phyloP scores from a whole-genome alignment of 1,284 basidiomycete species.

The Flammula alnicola region DNA sequence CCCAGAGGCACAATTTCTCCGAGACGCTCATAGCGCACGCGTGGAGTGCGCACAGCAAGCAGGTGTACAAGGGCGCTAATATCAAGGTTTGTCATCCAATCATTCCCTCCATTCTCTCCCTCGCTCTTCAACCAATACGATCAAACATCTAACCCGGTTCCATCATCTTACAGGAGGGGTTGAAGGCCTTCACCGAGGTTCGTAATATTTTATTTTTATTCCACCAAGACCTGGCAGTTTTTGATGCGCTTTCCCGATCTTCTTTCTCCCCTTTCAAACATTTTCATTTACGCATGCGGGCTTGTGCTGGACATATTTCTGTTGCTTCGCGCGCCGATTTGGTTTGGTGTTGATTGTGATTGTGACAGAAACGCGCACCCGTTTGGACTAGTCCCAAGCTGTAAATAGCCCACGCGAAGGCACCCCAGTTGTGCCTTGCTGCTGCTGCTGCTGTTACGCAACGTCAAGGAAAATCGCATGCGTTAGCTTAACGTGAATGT shows the following conservation, averaged over 20 bases:
- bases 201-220: slow-evolving; percentile 17
- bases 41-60: slow-evolving; percentile 53
- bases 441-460: slow-evolving; percentile 1
- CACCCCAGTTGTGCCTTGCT: too few relatives aligned
- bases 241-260: slow-evolving; percentile 5
- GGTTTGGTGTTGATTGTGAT: not conserved
- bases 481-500: not conserved
- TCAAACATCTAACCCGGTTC: slow-evolving; percentile 1
- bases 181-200: slow-evolving; percentile 39
- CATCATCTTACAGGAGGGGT: slow-evolving; percentile 39
- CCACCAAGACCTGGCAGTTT: slow-evolving; percentile 3
- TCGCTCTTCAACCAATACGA: too few relatives aligned
- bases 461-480: slow-evolving; percentile 46
- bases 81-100: slow-evolving; percentile 56
- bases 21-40: slow-evolving; percentile 57
- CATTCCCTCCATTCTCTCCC: slow-evolving; percentile 5
- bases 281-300: too few relatives aligned
- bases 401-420: slow-evolving; percentile 10
- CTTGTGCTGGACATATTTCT: slow-evolving; percentile 1
- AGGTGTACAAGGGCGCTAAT: slow-evolving; percentile 71
- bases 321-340: too few relatives aligned
- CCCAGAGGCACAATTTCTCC: slow-evolving; percentile 58
- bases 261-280: slow-evolving; percentile 7
- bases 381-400: slow-evolving; percentile 25
- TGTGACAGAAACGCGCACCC: slow-evolving; percentile 23